Evolutionary conservation across 176 grass and related monocot genomes (phyloP).

Genomic region (bread wheat (Triticum aestivum)): IWGSC_CS_RefSeq_v2.1 NC_057803.1:368710790-368711289

Average conservation of each 20-base stretch:
- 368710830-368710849: background rate
- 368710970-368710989: background rate
- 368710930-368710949: background rate
- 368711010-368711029: background rate
- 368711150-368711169: background rate
- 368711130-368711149: background rate
- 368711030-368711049: background rate
- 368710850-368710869: background rate
- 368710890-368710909: background rate
- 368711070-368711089: background rate
- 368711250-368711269: background rate
- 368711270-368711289: conserved; percentile 1
- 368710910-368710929: background rate
- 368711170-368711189: background rate
- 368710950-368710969: background rate
- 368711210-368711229: background rate
- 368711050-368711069: background rate
- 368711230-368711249: background rate
- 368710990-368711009: conserved; percentile 17
- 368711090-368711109: background rate
- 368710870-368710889: background rate
- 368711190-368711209: background rate
- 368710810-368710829: background rate
- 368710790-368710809: background rate
- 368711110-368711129: background rate